These are phyloP conservation scores for Rhizopus stolonifer DNA, from an alignment of 371 early-diverging fungal species.

Conservation along the genomic window DNA sequence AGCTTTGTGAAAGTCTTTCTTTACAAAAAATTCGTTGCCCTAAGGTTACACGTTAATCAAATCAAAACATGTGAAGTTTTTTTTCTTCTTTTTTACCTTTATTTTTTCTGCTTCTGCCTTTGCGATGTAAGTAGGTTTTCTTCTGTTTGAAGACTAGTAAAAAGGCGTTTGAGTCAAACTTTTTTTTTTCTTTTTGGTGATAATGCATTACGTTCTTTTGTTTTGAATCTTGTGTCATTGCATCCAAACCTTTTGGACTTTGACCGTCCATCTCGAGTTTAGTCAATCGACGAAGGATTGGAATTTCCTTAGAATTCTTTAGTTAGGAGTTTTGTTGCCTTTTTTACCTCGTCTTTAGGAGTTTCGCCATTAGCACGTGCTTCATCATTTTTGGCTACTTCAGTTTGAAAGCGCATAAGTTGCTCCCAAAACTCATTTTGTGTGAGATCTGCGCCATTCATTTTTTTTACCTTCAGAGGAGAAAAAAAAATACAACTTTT, in stretches of 20 bases:
- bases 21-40: conserved; percentile 82
- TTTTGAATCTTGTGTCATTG: neutral
- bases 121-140: conserved; percentile 23
- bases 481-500: too few species aligned
- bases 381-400: conserved; percentile 21
- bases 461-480: too few species aligned
- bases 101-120: conserved; percentile 61
- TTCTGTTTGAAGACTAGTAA: neutral
- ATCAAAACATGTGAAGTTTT: neutral
- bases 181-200: neutral
- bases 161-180: neutral
- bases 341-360: conserved; percentile 22
- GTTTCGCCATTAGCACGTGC: conserved; percentile 19
- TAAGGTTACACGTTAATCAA: conserved; percentile 14
- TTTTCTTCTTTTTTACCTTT: conserved; percentile 39
- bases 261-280: conserved; percentile 15
- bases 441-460: too few species aligned
- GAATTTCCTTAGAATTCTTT: conserved; percentile 11
- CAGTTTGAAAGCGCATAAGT: conserved; percentile 21
- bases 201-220: neutral
- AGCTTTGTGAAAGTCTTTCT: conserved; percentile 67
- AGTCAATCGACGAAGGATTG: conserved; percentile 13
- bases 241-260: conserved; percentile 17
- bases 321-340: neutral
- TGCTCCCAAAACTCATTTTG: conserved; percentile 35